phyloP scores from a whole-genome alignment of 106 monocot genomes.

The Agapanthus africanus region DNA sequence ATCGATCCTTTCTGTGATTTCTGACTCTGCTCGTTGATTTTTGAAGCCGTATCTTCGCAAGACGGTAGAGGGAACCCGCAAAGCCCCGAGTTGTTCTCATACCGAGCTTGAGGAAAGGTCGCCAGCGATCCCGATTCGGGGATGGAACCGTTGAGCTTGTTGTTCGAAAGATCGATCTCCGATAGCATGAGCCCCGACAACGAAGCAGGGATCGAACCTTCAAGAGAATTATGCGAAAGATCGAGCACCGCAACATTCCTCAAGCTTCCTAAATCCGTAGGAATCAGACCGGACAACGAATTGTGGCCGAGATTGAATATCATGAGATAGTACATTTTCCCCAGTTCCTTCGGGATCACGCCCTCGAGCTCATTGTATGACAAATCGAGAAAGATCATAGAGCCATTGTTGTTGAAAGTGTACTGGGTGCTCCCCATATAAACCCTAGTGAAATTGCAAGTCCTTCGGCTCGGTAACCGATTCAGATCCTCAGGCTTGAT shows the following conservation, averaged over 20 bases:
- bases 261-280: conserved; percentile 42
- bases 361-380: conserved; percentile 68
- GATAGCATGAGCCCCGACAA: conserved; percentile 67
- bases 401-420: conserved; percentile 93
- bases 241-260: conserved; percentile 58
- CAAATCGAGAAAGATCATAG: conserved; percentile 88
- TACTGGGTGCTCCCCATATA: conserved; percentile 78
- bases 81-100: conserved; percentile 55
- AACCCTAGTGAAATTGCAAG: conserved; percentile 80
- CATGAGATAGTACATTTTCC: conserved; percentile 63
- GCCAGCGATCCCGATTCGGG: conserved; percentile 73
- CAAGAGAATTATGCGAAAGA: conserved; percentile 67
- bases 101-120: conserved; percentile 36
- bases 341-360: conserved; percentile 58
- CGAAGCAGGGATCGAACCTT: conserved; percentile 56
- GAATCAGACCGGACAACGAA: conserved; percentile 53
- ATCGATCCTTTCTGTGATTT: neutral
- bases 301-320: conserved; percentile 90
- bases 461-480: conserved; percentile 35
- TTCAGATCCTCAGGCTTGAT: conserved; percentile 61
- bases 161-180: conserved; percentile 79
- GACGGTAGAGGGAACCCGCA: conserved; percentile 61
- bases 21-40: neutral
- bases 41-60: conserved; percentile 8
- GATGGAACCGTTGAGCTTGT: conserved; percentile 70